Base-by-base conservation (phyloP, 116 monocot genomes). In the Posidonia oceanica region DNA sequence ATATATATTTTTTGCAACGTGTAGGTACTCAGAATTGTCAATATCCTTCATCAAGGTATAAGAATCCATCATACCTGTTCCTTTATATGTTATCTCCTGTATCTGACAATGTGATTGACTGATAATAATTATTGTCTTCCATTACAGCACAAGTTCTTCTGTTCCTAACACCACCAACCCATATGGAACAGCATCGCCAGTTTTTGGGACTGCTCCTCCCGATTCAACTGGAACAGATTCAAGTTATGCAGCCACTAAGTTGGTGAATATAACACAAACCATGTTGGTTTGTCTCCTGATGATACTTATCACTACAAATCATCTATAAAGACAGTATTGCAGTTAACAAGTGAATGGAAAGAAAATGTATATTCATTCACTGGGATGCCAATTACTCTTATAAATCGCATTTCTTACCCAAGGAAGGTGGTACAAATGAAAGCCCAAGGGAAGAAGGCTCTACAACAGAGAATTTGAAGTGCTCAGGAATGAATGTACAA, bases 31-130 rank as follows among this genome's bases (percentile, higher is more conserved):
- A 20, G 3, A 44, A 13, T 16, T 52, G 1, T 68, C 48, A 39
- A 4, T 71, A 7, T 77, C 79, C 82, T 69, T 81, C 84, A 56
- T 62, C 84, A 75, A 87, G 87, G 87, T 87, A 87, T 57, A 7
- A 3, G 1, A 44, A 61, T 57, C 11, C 8, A 58, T 57, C 16
- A 11, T 60, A 12, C 23, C 14, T 20, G 22, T 59, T 17, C 51
- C 7, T 22, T 56, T 12, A 60, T 13, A 22, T 44, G 54, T 23
- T 21, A 18, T 62, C 0, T 57, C 14, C 44, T 74, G 14, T n/a
- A 11, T 70, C 52, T 17, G 4, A 8, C 20, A 63, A 3, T 10
- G 63, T 16, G 41, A 18, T 36, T 65, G 4, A 18, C 14, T 5
- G 10, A 38, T 36, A 63, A 36, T 14, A 40, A 66, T 22, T 15